phyloP scores from a whole-genome alignment of 148 eudicot species.

The Rhododendron simsii region DNA sequence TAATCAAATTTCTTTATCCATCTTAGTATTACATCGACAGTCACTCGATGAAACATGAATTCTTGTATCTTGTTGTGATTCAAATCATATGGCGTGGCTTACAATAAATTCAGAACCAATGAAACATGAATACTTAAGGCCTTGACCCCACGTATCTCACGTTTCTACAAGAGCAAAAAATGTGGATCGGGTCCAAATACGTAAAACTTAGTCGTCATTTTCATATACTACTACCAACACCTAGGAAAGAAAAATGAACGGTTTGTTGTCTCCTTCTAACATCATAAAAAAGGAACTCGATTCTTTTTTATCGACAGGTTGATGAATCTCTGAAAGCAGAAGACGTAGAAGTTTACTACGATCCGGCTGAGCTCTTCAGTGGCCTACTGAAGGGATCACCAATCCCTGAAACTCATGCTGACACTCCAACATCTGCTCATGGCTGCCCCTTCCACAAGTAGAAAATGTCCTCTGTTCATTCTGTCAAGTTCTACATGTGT shows the following conservation, averaged over 20 bases:
- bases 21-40: too few relatives aligned
- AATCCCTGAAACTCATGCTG: background rate
- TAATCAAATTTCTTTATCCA: too few relatives aligned
- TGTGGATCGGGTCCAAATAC: too few relatives aligned
- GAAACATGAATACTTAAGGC: too few relatives aligned
- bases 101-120: too few relatives aligned
- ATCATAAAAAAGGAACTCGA: background rate
- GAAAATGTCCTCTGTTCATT: background rate
- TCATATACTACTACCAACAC: background rate
- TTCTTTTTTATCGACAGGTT: slow-evolving; percentile 29
- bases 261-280: background rate
- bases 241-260: background rate
- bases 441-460: background rate
- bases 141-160: too few relatives aligned
- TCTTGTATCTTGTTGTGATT: too few relatives aligned
- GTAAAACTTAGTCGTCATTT: background rate
- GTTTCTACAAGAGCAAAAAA: too few relatives aligned
- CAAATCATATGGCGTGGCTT: too few relatives aligned
- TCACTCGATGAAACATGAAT: too few relatives aligned
- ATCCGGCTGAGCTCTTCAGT: slow-evolving; percentile 62
- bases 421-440: background rate
- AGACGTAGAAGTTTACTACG: slow-evolving; percentile 72
- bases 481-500: background rate
- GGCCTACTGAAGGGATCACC: slow-evolving; percentile 44
- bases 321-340: slow-evolving; percentile 58